Conservation (phyloP, 805 yeast species). For the Metschnikowia reukaufii region DNA sequence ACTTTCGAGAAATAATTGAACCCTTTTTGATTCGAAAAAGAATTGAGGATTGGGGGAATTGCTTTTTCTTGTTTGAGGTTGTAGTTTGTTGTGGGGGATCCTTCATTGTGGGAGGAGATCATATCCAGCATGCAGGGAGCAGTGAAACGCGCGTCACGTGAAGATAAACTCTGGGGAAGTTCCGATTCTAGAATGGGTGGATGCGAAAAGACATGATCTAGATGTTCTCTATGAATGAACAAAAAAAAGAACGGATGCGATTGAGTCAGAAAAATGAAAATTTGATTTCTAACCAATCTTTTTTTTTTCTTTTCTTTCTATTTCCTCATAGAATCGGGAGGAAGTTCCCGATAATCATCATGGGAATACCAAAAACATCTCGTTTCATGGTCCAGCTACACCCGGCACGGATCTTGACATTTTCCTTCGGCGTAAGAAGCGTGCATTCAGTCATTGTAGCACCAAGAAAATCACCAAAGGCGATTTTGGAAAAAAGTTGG, state of each 20-base stretch:
- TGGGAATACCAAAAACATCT: constrained; percentile 94
- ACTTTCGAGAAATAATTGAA: not conserved
- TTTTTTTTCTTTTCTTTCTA: not conserved
- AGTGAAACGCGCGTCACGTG: constrained; percentile 5
- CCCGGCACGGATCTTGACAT: constrained; percentile 65
- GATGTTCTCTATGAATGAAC: too few relatives aligned
- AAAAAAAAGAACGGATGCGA: too few relatives aligned
- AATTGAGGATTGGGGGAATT: not conserved
- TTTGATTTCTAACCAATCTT: too few relatives aligned
- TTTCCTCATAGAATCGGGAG: constrained; percentile 59
- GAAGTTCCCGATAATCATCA: constrained; percentile 95
- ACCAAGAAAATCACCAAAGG: constrained; percentile 88
- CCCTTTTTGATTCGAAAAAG: not conserved
- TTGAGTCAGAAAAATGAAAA: too few relatives aligned
- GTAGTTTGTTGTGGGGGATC: not conserved
- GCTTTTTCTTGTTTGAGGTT: not conserved
- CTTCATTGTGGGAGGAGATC: not conserved
- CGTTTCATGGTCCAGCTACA: constrained; percentile 92
- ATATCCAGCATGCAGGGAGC: not conserved
- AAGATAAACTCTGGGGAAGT: not conserved
- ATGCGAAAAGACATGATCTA: not conserved
- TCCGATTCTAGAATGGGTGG: not conserved
- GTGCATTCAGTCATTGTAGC: constrained; percentile 85
- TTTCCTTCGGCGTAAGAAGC: constrained; percentile 57
- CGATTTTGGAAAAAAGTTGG: constrained; percentile 76